Base-by-base conservation (phyloP, 2,329 filamentous ascomycete species). In the Teratosphaeria zuluensis region DNA sequence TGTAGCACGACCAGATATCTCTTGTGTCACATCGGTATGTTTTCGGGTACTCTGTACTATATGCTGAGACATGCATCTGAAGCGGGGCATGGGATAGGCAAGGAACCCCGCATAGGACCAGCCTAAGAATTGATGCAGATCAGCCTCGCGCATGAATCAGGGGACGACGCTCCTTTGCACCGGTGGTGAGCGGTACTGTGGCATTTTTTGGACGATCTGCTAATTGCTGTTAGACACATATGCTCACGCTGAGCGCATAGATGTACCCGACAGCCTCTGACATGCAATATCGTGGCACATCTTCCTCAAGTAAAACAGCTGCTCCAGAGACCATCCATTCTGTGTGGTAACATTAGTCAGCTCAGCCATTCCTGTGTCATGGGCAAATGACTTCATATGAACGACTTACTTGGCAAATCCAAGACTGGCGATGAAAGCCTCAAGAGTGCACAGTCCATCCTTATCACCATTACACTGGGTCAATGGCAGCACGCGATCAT, bases 401-500 rank as follows among this genome's bases (percentile, higher is more conserved):
- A 31, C 5, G 8, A 31, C 52, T 53, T 24, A 53, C 64, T 80
- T 81, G 2, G 88, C 88, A 79, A 94, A 96, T 55, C 77, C 81
- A 67, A 95, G 75, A 63, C 88, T 89, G 32, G 88, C 76, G 14
- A 96, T 81, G 73, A 92, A 96, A 11, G 78, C 80, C 62, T 77
- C 76, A 61, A 95, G 70, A 62, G 70, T 81, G 71, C 92, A 96
- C 32, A 88, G 79, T 1, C 91, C 91, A 56, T 86, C 72, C 54
- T 73, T 67, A 73, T 96, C 90, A 3, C 80, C 85, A 11, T 78
- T 80, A 72, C 92, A 96, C 54, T 80, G 84, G 64, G 82, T 76
- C 58, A 95, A 73, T 11, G 85, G 84, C 59, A 92, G 78, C 1
- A 96, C 89, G 28, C 89, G 81, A 68, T 95, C 90, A 73, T 96